Evolutionary conservation across 805 yeast genomes (phyloP).

Genomic region (Wickerhamiella kazuoi): DNA sequence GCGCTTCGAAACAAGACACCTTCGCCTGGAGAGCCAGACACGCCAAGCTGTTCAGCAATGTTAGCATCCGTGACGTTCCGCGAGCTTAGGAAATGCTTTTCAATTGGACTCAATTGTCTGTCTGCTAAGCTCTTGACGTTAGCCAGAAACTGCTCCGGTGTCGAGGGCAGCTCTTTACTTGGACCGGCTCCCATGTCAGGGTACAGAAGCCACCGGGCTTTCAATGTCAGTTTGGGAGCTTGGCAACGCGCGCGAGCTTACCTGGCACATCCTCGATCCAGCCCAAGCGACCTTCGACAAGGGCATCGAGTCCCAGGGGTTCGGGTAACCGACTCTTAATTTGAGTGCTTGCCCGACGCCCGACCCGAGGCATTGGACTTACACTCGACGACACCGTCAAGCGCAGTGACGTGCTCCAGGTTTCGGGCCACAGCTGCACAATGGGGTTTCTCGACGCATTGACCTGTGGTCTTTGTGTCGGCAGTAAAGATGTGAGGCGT

Average conservation of each 20-base stretch:
- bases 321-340: too few species aligned
- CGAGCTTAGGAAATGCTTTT: neutral
- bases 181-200: neutral
- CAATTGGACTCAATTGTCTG: neutral
- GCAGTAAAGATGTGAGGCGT: neutral
- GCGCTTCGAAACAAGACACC: constrained; percentile 10
- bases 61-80: neutral
- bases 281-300: too few species aligned
- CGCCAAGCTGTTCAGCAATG: neutral
- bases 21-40: constrained; percentile 3
- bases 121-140: neutral
- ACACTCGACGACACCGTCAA: too few species aligned
- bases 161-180: neutral
- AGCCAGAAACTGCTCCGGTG: neutral
- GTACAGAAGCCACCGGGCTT: neutral
- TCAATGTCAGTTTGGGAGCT: too few species aligned
- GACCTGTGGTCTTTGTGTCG: neutral
- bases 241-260: neutral
- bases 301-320: too few species aligned
- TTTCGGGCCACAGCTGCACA: too few species aligned
- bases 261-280: neutral
- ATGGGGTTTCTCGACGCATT: neutral
- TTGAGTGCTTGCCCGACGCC: too few species aligned
- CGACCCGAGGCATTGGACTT: too few species aligned
- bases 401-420: too few species aligned